Evolutionary conservation across 352 stramenopile species (phyloP), one percentile per base, ranked within the genome.

Genomic region (Pythium periplocum): DNA sequence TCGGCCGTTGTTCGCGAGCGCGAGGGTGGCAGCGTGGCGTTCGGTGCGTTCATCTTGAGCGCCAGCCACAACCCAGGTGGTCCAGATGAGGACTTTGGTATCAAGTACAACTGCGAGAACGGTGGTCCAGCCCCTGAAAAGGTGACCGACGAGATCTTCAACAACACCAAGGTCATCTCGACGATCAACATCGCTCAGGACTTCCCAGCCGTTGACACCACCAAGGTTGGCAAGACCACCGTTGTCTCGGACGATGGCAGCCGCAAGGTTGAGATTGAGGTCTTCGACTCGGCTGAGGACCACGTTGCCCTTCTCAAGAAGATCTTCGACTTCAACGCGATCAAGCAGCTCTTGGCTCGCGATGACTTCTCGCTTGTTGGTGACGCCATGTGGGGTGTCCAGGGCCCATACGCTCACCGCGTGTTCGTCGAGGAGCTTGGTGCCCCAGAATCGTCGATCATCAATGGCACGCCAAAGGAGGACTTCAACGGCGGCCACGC

Each of bases 31-130:
- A 85, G 77, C 49, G 93, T 97, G 0, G 88, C 95, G 11, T 95
- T 95, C 49, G 96, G 96, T 54, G 97, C 87, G 9, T 98, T 99
- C 64, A 98, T 99, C 48, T 63, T 99, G 48, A 99, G 96, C 26
- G 97, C 97, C 4, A 98, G 86, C 73, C 97, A 99, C 84, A 99
- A 99, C 82, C 97, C 97, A 38, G 97, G 97, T 68, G 97, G 97
- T 37, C 94, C 95, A 45, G 89, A 98, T 55, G 96, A 98, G 69
- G 97, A 99, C 77, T 99, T 99, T 68, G 98, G 97, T 50, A 98
- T 98, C 63, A 98, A 98, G 71, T 99, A 98, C 86, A 99, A 99
- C 78, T 96, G 70, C 50, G 89, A 96, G 66, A 99, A 99, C 82
- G 97, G 97, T 51, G 96, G 97, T 38, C 97, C 97, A 3, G 97